Evolutionary conservation across 176 grass and related monocot genomes (phyloP).

Genomic region (Metroxylon sagu): DNA sequence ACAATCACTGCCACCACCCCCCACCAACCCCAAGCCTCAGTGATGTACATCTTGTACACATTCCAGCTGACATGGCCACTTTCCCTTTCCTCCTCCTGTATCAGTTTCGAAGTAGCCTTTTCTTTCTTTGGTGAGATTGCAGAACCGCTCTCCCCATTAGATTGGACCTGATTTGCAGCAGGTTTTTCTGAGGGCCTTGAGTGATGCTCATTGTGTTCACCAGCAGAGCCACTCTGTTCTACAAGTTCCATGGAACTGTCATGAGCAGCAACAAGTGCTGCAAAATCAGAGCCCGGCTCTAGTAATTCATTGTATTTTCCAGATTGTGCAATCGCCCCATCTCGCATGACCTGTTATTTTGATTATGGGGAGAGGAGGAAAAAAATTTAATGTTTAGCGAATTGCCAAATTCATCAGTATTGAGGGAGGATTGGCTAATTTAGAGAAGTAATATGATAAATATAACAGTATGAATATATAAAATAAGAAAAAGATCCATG

Average conservation of each 20-base stretch:
- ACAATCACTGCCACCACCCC: slow-evolving; percentile 34
- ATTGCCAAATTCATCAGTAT: too few species aligned
- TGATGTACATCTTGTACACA: slow-evolving; percentile 76
- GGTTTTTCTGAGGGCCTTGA: not conserved
- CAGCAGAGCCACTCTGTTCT: slow-evolving; percentile 31
- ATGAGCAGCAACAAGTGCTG: slow-evolving; percentile 66
- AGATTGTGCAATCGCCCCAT: slow-evolving; percentile 63
- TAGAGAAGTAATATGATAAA: too few species aligned
- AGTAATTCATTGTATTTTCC: slow-evolving; percentile 80
- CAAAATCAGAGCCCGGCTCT: slow-evolving; percentile 47
- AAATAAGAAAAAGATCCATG: too few species aligned
- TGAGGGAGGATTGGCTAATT: too few species aligned
- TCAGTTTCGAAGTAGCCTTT: slow-evolving; percentile 64
- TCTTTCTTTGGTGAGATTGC: slow-evolving; percentile 32
- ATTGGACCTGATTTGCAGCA: slow-evolving; percentile 2
- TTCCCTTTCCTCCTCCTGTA: slow-evolving; percentile 77
- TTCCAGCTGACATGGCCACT: slow-evolving; percentile 69
- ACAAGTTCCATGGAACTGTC: slow-evolving; percentile 97
- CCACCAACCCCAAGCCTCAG: slow-evolving; percentile 87
- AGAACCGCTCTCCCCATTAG: slow-evolving; percentile 17
- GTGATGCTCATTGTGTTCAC: slow-evolving; percentile 5
- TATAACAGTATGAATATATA: too few species aligned
- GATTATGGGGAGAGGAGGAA: too few species aligned
- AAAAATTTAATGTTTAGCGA: too few species aligned
- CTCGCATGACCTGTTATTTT: slow-evolving; percentile 59